Evolutionary conservation across 2,329 filamentous ascomycete genomes (phyloP), one percentile per base, ranked within the genome.

Genomic region (Pseudophaeomoniella oleicola): DNA sequence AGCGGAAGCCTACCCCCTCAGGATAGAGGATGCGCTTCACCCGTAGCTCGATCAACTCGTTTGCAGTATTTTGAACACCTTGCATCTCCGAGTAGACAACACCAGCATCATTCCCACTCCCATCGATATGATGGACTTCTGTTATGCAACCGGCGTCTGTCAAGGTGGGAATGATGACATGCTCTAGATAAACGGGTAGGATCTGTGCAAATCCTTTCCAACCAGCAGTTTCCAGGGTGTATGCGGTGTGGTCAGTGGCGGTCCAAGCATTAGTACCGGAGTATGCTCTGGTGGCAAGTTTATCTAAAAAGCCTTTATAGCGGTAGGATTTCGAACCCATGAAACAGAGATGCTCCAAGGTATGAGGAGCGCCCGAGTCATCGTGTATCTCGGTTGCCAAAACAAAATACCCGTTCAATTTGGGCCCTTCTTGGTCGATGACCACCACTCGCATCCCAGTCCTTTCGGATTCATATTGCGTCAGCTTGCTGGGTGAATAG

Each of bases 71-170:
- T 53, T 96, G 82, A 2, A 94, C 77, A 16, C 79, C 90, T 59
- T 98, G 90, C 90, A 98, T 98, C 60, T 98, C 90, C 0, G 88
- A 94, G 59, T 98, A 98, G 5, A 98, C 90, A 1, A 94, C 87
- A 43, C 86, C 90, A 30, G 90, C 90, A 68, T 98, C 90, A 44
- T 96, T 81, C 39, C 90, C 90, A 46, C 83, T 76, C 12, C 85
- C 88, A 53, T 98, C 85, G 38, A 98, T 74, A 55, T 98, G 90
- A 62, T 94, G 86, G 2, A 98, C 90, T 57, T 98, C 90, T 2
- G 90, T 98, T 45, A 88, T 80, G 54, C 92, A 94, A 9, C 77
- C 85, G 38, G 87, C 81, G 56, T 98, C 88, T 1, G 87, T 96
- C 42, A 98, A 67, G 5, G 85, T 94, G 0, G 90, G 90, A 5